phyloP scores from a whole-genome alignment of 106 monocot genomes.

The Allium cepa region DNA sequence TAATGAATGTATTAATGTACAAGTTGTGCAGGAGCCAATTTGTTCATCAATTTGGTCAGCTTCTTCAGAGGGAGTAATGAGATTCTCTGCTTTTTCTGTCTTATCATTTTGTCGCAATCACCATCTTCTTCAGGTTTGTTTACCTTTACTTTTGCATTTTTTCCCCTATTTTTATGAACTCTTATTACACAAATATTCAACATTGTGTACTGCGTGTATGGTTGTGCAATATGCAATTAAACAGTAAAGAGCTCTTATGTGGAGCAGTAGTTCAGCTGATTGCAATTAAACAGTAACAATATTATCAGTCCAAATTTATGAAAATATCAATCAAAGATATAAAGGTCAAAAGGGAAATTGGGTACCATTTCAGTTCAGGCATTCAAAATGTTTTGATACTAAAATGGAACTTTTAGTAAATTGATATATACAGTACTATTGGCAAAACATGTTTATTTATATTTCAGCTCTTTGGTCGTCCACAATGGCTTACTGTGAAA shows the following conservation, averaged over 20 bases:
- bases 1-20: not conserved
- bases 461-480: slow-evolving; percentile 79
- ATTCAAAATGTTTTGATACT: not conserved
- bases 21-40: slow-evolving; percentile 51
- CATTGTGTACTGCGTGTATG: not conserved
- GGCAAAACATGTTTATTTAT: not conserved
- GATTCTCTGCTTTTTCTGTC: slow-evolving; percentile 82
- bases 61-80: slow-evolving; percentile 67
- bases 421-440: not conserved
- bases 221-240: not conserved
- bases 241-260: not conserved
- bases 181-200: not conserved
- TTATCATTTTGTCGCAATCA: slow-evolving; percentile 92
- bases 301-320: no score
- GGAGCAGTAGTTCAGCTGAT: not conserved
- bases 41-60: slow-evolving; percentile 92
- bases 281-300: no score
- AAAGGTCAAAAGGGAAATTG: not conserved
- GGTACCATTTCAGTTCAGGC: not conserved
- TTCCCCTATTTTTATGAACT: not conserved
- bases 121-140: slow-evolving; percentile 81
- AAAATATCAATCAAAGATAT: no score
- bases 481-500: slow-evolving; percentile 90
- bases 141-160: not conserved
- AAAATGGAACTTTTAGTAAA: not conserved